A percentile compares a stretch with the other conserved stretches of the same genome.
phyloP scores from a whole-genome alignment of 2,329 filamentous ascomycete genomes.

The Aureobasidium sp. region DNA sequence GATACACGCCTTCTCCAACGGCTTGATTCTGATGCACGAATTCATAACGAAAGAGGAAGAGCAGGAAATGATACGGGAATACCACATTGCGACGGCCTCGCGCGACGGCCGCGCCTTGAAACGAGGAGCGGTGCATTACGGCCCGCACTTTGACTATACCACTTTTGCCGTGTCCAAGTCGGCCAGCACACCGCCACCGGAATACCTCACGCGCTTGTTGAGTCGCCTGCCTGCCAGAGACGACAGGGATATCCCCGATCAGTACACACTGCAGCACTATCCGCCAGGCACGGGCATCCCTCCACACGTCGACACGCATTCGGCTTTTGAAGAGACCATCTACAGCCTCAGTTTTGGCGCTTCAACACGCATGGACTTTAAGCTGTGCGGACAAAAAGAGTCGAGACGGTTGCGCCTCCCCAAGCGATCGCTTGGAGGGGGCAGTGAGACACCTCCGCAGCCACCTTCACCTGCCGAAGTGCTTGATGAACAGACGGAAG shows the following conservation, averaged over 20 bases:
- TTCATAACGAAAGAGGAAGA: slow-evolving; percentile 14
- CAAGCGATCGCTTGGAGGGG: slow-evolving; percentile 11
- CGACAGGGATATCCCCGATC: slow-evolving; percentile 7
- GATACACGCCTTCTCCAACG: background rate
- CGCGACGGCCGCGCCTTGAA: background rate
- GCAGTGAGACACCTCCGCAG: background rate
- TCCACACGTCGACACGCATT: slow-evolving; percentile 16
- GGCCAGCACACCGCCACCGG: slow-evolving; percentile 6
- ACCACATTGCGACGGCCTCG: background rate
- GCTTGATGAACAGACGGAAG: slow-evolving; percentile 2
- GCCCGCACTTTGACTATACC: slow-evolving; percentile 15
- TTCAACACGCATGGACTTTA: slow-evolving; percentile 6
- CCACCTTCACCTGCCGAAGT: background rate
- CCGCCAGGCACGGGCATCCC: slow-evolving; percentile 12
- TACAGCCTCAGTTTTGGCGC: slow-evolving; percentile 15
- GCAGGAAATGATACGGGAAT: slow-evolving; percentile 11
- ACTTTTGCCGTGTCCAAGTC: slow-evolving; percentile 11
- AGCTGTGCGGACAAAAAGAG: slow-evolving; percentile 8
- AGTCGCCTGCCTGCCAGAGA: slow-evolving; percentile 4
- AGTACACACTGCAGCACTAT: slow-evolving; percentile 13
- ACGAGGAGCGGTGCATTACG: slow-evolving; percentile 9
- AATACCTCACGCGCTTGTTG: slow-evolving; percentile 4
- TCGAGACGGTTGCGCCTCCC: slow-evolving; percentile 7
- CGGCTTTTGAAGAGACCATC: slow-evolving; percentile 13
- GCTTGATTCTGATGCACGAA: slow-evolving; percentile 4